These are phyloP conservation scores for Bretziella fagacearum DNA, from an alignment of 2,329 filamentous ascomycete species.

Conservation along the genomic window DNA sequence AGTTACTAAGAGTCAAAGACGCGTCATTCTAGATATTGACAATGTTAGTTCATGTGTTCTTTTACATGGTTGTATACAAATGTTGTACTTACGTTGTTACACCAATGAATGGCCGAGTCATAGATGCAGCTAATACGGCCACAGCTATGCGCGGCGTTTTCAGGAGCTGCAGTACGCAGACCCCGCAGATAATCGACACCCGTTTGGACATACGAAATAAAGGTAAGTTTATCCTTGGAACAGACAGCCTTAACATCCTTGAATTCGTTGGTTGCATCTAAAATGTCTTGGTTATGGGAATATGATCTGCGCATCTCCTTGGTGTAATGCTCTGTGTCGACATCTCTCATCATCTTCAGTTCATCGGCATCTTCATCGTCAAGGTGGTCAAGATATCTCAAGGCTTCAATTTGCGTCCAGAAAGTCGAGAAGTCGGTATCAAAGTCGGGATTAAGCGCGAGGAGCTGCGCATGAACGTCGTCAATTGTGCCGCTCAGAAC, in stretches of 20 bases:
- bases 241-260: not conserved
- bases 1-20: slow-evolving; percentile 4
- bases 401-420: not conserved
- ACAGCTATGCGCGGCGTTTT: slow-evolving; percentile 8
- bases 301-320: not conserved
- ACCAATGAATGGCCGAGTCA: slow-evolving; percentile 9
- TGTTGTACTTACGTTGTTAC: slow-evolving; percentile 8
- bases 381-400: not conserved
- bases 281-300: not conserved
- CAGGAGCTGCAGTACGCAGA: not conserved
- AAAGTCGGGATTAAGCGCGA: slow-evolving; percentile 16
- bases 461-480: slow-evolving; percentile 15
- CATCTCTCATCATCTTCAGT: not conserved
- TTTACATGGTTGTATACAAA: not conserved
- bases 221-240: slow-evolving; percentile 1
- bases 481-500: slow-evolving; percentile 15
- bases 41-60: not conserved
- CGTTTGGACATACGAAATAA: slow-evolving; percentile 9
- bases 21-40: not conserved
- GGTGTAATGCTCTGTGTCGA: not conserved
- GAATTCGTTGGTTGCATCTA: not conserved
- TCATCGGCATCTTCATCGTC: not conserved
- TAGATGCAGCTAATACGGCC: slow-evolving; percentile 10
- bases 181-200: slow-evolving; percentile 6
- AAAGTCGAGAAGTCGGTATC: slow-evolving; percentile 14